Percentiles rank a stretch among this genome's conserved stretches.
Conservation (phyloP, 805 yeast genomes). For the Komagataella pastoris region DNA sequence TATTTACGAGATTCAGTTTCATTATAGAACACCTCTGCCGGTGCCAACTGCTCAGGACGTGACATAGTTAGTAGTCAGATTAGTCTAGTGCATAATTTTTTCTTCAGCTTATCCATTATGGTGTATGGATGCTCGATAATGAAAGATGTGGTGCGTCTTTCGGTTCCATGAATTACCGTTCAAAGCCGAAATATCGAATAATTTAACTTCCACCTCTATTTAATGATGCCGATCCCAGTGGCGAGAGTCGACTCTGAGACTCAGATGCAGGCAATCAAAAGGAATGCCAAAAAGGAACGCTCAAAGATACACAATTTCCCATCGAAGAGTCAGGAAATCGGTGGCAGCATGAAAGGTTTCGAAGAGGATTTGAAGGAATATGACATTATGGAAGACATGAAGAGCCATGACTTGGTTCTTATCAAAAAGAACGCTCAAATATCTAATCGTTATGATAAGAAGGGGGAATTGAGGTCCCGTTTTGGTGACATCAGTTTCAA, state of each 20-base stretch:
- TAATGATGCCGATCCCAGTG: not conserved
- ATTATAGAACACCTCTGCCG: slow-evolving; percentile 91
- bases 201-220: not conserved
- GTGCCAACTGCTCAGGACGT: slow-evolving; percentile 93
- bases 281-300: slow-evolving; percentile 8
- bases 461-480: slow-evolving; percentile 28
- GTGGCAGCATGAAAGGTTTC: not conserved
- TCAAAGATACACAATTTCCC: not conserved
- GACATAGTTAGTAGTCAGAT: slow-evolving; percentile 39
- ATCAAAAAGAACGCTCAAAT: not conserved
- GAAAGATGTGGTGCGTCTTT: not conserved
- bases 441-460: not conserved
- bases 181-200: not conserved
- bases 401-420: not conserved
- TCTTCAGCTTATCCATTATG: not conserved
- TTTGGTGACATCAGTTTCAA: slow-evolving; percentile 41
- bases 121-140: slow-evolving; percentile 1
- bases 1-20: slow-evolving; percentile 84
- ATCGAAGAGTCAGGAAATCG: not conserved
- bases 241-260: slow-evolving; percentile 4
- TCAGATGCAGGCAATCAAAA: slow-evolving; percentile 9
- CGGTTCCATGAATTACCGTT: not conserved
- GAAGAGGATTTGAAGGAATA: not conserved
- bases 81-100: not conserved
- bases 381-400: not conserved